Conservation (phyloP, 2,329 filamentous ascomycete species). For the Phialophora verrucosa region DNA sequence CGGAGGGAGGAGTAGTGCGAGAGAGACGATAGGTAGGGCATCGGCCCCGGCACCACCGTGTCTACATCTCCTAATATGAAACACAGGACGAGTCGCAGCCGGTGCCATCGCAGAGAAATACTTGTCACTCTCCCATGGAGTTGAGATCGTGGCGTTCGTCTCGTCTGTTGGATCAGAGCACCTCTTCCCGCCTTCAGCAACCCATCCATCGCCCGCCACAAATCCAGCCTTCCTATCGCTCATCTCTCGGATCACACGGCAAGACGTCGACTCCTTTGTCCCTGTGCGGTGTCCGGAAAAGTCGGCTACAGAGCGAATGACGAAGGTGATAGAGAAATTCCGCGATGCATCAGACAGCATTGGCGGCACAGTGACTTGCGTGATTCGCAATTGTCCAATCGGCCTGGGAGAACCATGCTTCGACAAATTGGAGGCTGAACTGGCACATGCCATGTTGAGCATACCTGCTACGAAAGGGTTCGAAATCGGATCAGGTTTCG, state of each 20-base stretch:
- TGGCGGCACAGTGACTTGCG: conserved; percentile 91
- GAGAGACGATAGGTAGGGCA: conserved; percentile 81
- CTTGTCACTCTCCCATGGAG: conserved; percentile 75
- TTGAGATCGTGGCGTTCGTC: conserved; percentile 91
- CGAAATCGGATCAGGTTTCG: conserved; percentile 92
- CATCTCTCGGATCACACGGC: conserved; percentile 72
- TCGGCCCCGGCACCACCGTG: neutral
- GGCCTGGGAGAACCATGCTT: conserved; percentile 94
- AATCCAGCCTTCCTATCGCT: conserved; percentile 81
- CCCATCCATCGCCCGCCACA: conserved; percentile 50
- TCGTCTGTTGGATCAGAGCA: conserved; percentile 80
- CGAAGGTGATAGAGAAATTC: conserved; percentile 76
- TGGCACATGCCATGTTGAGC: conserved; percentile 92
- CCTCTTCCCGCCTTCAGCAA: conserved; percentile 60
- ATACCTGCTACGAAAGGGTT: conserved; percentile 97
- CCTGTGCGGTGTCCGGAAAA: conserved; percentile 84
- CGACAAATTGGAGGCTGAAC: conserved; percentile 89
- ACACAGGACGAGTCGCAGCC: conserved; percentile 78
- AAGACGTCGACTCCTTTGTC: conserved; percentile 79
- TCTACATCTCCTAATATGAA: conserved; percentile 14
- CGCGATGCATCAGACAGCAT: conserved; percentile 84
- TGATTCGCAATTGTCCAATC: conserved; percentile 82
- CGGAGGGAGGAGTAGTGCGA: conserved; percentile 86
- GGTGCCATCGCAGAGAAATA: conserved; percentile 95
- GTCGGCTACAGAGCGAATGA: conserved; percentile 72